Evolutionary conservation across 176 grass and related monocot genomes (phyloP), one percentile per base, ranked within the genome.

Genomic region (Oryza glaberrima): DNA sequence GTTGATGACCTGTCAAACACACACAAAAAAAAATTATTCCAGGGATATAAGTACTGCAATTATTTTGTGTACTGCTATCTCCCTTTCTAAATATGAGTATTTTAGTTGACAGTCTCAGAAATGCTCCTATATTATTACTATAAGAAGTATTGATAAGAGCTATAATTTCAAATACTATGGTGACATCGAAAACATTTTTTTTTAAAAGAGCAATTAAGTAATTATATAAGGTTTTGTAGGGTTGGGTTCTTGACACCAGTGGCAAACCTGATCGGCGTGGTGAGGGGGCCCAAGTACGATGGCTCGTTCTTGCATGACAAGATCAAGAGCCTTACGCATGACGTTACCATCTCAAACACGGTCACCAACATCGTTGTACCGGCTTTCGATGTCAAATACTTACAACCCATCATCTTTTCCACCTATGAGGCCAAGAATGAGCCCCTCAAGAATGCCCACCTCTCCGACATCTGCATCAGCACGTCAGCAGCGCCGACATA

Each of bases 391-490:
- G 54, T 95, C 47, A 90, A 91, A 83, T 14, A 22, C 60, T 51
- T 90, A 12, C 90, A 95, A 28, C 93, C 94, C 11, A 54, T 82
- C 41, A 75, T 96, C 74, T 96, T 93, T 86, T 85, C 88, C 14
- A 89, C 91, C 5, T 93, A 85, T 45, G 86, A 96, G 81, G 83
- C 83, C 7, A 67, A 70, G 60, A 10, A 0, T 0, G 66, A 80
- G 4, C 70, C 87, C 0, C 67, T 88, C 13, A 92, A 92, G 79
- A 83, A 92, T 54, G 88, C 90, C 67, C 72, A 86, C 46, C 83
- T 96, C 7, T 92, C 90, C 2, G 93, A 95, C 79, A 88, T 92
- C 63, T 95, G 90, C 71, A 95, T 95, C 85, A 86, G 90, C 79
- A 95, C 93, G 11, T 78, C 93, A 9, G 90, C 90, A 11, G 93